phyloP scores from a whole-genome alignment of 2,329 filamentous ascomycete species.

The Hypomyces rosellus region DNA sequence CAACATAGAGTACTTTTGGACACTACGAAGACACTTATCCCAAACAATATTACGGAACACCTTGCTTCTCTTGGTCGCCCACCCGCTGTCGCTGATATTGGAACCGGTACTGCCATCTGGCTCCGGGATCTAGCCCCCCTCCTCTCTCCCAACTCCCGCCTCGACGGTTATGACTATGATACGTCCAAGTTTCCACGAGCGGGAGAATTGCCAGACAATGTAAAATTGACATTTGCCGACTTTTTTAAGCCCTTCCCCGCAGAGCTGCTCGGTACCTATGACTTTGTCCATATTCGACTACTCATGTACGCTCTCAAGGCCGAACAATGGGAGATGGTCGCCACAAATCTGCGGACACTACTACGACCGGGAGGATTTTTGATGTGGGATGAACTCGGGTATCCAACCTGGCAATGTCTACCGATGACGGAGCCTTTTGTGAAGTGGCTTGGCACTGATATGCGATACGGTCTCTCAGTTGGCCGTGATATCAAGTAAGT shows the following conservation, averaged over 20 bases:
- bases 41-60: not conserved
- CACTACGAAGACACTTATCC: not conserved
- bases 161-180: constrained; percentile 17
- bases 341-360: constrained; percentile 7
- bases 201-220: constrained; percentile 9
- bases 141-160: constrained; percentile 7
- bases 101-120: constrained; percentile 18
- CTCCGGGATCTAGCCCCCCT: constrained; percentile 13
- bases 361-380: constrained; percentile 13
- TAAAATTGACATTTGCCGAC: constrained; percentile 8
- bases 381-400: constrained; percentile 13
- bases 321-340: constrained; percentile 12
- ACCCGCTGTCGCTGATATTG: constrained; percentile 12
- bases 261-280: constrained; percentile 10
- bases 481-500: not conserved
- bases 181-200: constrained; percentile 14
- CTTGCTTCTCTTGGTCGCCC: not conserved
- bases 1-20: not conserved
- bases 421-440: not conserved
- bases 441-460: not conserved
- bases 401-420: not conserved
- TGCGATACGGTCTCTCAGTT: not conserved
- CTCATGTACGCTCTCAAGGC: constrained; percentile 10
- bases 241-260: constrained; percentile 11
- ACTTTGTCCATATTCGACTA: constrained; percentile 14